Evolutionary conservation across 768 basidiomycete genomes (phyloP).

Genomic region (Hericium alpestre): DNA sequence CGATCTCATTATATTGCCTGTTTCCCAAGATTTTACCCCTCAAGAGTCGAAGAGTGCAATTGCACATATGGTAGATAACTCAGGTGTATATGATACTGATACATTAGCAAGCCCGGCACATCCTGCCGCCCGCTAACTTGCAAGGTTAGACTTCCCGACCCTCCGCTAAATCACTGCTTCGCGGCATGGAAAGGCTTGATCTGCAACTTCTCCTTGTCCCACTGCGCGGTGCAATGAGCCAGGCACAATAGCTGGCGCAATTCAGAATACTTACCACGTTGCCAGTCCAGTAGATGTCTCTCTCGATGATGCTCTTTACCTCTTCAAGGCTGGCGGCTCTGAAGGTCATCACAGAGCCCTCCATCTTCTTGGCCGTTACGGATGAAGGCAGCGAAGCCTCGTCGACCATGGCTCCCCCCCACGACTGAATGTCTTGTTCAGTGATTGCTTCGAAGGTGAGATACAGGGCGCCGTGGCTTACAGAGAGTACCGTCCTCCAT

Average conservation of each 20-base stretch:
- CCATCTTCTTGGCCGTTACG: constrained; percentile 41
- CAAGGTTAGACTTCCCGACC: too few relatives aligned
- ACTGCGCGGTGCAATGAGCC: constrained; percentile 24
- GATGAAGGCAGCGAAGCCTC: constrained; percentile 42
- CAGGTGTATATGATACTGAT: too few relatives aligned
- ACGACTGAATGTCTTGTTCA: not conserved
- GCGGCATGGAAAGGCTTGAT: constrained; percentile 20
- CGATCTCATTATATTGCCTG: too few relatives aligned
- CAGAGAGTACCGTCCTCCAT: not conserved
- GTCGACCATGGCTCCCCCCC: constrained; percentile 39
- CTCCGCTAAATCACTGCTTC: not conserved
- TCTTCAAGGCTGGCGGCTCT: constrained; percentile 43
- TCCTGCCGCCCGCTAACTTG: too few relatives aligned
- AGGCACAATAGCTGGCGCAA: not conserved
- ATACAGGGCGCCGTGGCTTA: not conserved
- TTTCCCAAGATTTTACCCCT: too few relatives aligned
- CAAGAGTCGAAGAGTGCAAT: too few relatives aligned
- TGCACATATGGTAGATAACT: too few relatives aligned
- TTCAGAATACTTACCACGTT: constrained; percentile 29
- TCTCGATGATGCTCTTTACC: constrained; percentile 28
- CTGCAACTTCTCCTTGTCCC: constrained; percentile 45
- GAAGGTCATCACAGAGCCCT: constrained; percentile 48
- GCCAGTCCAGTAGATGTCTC: constrained; percentile 31
- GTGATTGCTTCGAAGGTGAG: not conserved
- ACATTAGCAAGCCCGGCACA: too few relatives aligned